phyloP scores from a whole-genome alignment of 106 monocot species.

The Iris macrosiphon region DNA sequence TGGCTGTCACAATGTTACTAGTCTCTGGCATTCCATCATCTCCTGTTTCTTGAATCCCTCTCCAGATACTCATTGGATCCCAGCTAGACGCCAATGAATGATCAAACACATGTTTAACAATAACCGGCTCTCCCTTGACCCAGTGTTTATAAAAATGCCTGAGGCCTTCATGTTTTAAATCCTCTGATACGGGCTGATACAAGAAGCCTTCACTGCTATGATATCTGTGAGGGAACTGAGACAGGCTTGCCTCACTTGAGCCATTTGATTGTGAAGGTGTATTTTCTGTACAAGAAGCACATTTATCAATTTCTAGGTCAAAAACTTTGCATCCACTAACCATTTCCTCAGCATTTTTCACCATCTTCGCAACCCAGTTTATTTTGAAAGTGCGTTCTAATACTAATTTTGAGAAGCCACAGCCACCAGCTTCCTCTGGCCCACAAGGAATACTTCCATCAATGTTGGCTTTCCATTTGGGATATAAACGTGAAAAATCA shows the following conservation, averaged over 20 bases:
- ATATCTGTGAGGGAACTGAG: constrained; percentile 34
- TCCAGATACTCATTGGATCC: constrained; percentile 77
- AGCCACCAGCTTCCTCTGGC: constrained; percentile 38
- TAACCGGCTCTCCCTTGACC: constrained; percentile 74
- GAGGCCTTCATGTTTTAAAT: constrained; percentile 55
- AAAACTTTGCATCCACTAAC: constrained; percentile 74
- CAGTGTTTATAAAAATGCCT: constrained; percentile 69
- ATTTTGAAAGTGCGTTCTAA: constrained; percentile 85
- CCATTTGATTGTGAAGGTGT: constrained; percentile 9
- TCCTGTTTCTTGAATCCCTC: constrained; percentile 60
- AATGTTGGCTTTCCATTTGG: constrained; percentile 75
- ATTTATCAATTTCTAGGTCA: constrained; percentile 22
- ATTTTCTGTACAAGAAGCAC: constrained; percentile 23
- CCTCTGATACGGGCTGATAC: constrained; percentile 51
- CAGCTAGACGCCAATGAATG: constrained; percentile 59
- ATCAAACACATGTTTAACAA: constrained; percentile 63
- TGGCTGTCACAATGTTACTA: constrained; percentile 46
- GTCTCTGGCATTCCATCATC: constrained; percentile 46
- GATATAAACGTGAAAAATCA: constrained; percentile 47
- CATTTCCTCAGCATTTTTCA: constrained; percentile 92
- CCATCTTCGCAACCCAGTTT: constrained; percentile 88
- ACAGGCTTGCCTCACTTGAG: constrained; percentile 10
- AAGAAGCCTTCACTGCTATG: constrained; percentile 32
- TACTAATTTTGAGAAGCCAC: constrained; percentile 54
- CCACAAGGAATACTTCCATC: constrained; percentile 81